Base-by-base conservation (phyloP, 1,139 yeast species). In the Sugiyamaella xylanicola region DNA sequence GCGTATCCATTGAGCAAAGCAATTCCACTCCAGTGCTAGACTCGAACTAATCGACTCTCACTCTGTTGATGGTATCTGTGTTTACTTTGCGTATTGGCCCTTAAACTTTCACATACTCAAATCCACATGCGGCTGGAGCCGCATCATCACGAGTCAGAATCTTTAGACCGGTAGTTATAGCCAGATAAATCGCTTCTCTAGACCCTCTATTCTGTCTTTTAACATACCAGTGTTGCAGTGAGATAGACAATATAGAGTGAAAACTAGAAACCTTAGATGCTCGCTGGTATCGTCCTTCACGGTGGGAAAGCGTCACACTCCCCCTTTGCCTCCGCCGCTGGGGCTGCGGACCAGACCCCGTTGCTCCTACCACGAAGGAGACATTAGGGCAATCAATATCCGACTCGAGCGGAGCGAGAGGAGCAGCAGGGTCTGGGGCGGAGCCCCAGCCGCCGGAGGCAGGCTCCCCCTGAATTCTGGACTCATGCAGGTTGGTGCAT, bases 1-100 rank as follows among this genome's bases (percentile, higher is more conserved):
- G 53, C 15, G 57, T 47, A 49, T 50, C 53, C 52, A 45, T 47
- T 51, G 51, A 15, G 13, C 22, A 22, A 25, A 35, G n/a, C 8
- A 45, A 45, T 16, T 16, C 42, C 21, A 8, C 5, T n/a, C 42
- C 22, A 39, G 17, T 36, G 17, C 17, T n/a, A n/a, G n/a, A n/a
- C n/a, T n/a, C n/a, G n/a, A n/a, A n/a, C n/a, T n/a, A n/a, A n/a
- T n/a, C n/a, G n/a, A n/a, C n/a, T n/a, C n/a, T n/a, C n/a, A 4
- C 4, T 43, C 37, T 9, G 19, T n/a, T 13, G 8, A n/a, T 5
- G 15, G 13, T 16, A 5, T 21, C 47, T 3, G 20, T 45, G 48
- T 45, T 42, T 42, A 42, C 46, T 22, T 25, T 36, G n/a, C n/a
- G 15, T n/a, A 13, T 25, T 9, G 29, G 29, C 9, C 29, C 29